Base-by-base conservation (phyloP, 2,329 filamentous ascomycete genomes). In the Trichoderma koningii region DNA sequence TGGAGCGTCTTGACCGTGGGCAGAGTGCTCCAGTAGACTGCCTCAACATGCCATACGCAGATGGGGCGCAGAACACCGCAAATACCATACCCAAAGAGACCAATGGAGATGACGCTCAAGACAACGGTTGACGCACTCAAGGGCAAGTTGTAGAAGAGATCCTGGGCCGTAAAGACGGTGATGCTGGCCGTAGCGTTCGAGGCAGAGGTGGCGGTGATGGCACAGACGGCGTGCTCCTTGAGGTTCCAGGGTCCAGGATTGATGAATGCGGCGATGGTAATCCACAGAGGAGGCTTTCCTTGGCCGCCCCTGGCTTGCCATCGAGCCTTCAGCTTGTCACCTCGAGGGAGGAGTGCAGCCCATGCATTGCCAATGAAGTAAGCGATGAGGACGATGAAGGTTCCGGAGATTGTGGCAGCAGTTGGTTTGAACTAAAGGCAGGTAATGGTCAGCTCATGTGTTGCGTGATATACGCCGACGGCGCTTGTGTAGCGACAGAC, bases 311-410 rank as follows among this genome's bases (percentile, higher is more conserved):
- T 71, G 3, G 70, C 76, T 52, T 79, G 77, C 83, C 83, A 86
- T 48, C 76, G 72, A 28, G 79, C 76, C 64, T 83, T 78, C 5
- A 78, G 72, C n/a, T 72, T 73, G 59, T 86, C 84, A 14, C 83
- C 83, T 6, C 83, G 82, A 1, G 84, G 65, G 41, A 66, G 59
- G 62, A 66, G 15, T 1, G 65, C 59, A 1, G 72, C 71, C 73
- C 73, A 74, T 5, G 69, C 73, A n/a, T 74, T 82, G 9, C 84
- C 84, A 2, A 81, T 56, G 55, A 86, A 85, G 73, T 85, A 85
- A 14, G 82, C 81, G 52, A 86, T 84, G 47, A 86, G 78, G 5
- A 85, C 83, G 59, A 85, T 84, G 63, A 85, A 86, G 0, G 82
- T 85, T 44, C 83, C 82, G 17, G 78, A 76, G 19, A 85, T 81